Evolutionary conservation across 805 yeast genomes (phyloP), one percentile per base, ranked within the genome.

Genomic region (Blastobotrys attinorum): DNA sequence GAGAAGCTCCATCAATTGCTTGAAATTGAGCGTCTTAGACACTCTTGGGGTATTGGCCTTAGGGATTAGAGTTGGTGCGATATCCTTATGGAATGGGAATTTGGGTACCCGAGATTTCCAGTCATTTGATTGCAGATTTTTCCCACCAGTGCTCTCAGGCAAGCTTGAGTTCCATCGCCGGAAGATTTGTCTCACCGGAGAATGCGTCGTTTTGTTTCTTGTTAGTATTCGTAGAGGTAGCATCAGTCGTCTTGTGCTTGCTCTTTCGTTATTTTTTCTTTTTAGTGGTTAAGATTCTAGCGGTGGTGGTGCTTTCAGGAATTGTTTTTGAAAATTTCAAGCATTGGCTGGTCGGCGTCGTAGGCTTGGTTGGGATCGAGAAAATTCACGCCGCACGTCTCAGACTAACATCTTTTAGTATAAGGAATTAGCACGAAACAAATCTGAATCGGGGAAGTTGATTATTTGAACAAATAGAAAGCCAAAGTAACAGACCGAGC

Each of bases 41-140:
- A 84, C 83, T 29, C 78, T 73, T 7, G 95, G 95, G 8, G 83
- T 85, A 11, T 83, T 84, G 0, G 88, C 84, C 44, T 81, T 70
- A 8, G 92, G 92, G 31, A 83, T 64, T 31, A 83, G 67, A 0
- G 86, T 75, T 1, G 88, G 83, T 6, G 75, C 72, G 10, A 71
- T 66, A 47, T 79, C 87, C 48, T 77, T 79, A 27, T 73, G 76
- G 22, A 83, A 65, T 2, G 86, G 83, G 48, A 83, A 76, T 39
- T 69, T 65, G 3, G 92, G 92, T 1, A 84, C 52, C 29, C 92
- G 63, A 40, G 81, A 78, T n/a, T 56, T 49, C 33, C 78, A 46
- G 1, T 72, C 71, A 55, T 83, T 72, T 2, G 67, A 45, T n/a
- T 45, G 48, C 23, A 57, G 53, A 35, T 58, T 56, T 16, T 39